phyloP scores from a whole-genome alignment of 208 protist species.

The Trypanosoma scelopori region DNA sequence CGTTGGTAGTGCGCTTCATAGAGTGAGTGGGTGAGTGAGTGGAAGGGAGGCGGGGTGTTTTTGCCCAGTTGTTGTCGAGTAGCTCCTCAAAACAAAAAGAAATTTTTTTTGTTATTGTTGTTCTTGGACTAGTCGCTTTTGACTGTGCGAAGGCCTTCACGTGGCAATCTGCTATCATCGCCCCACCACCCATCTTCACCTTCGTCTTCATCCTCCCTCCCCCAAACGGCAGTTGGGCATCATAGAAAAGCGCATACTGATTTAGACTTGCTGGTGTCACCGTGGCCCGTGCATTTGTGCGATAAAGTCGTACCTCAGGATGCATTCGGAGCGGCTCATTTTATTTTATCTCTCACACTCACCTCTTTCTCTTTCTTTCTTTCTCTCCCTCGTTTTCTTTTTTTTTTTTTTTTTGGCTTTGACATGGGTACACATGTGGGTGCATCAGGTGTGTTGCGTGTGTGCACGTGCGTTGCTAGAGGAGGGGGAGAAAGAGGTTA shows the following conservation, averaged over 20 bases:
- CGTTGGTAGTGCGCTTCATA: neutral
- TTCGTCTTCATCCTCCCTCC: too few relatives aligned
- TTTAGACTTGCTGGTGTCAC: conserved; percentile 1
- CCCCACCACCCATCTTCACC: too few relatives aligned
- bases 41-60: neutral
- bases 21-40: neutral
- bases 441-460: too few relatives aligned
- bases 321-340: neutral
- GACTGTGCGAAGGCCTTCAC: neutral
- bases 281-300: neutral
- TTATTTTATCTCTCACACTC: conserved; percentile 5
- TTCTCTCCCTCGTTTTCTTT: conserved; percentile 14
- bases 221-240: too few relatives aligned
- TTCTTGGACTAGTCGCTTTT: neutral
- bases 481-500: too few relatives aligned
- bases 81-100: too few relatives aligned
- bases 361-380: neutral
- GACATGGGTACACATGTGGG: too few relatives aligned
- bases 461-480: too few relatives aligned
- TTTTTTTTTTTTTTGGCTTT: conserved; percentile 3
- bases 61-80: neutral
- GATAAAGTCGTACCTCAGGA: conserved; percentile 1
- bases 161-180: too few relatives aligned
- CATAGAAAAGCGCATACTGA: neutral
- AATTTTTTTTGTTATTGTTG: conserved; percentile 21